A percentile compares a stretch with the other conserved stretches of the same genome.
Evolutionary conservation across 2,329 filamentous ascomycete species (phyloP).

Genomic region (Ophiostoma fasciatum): DNA sequence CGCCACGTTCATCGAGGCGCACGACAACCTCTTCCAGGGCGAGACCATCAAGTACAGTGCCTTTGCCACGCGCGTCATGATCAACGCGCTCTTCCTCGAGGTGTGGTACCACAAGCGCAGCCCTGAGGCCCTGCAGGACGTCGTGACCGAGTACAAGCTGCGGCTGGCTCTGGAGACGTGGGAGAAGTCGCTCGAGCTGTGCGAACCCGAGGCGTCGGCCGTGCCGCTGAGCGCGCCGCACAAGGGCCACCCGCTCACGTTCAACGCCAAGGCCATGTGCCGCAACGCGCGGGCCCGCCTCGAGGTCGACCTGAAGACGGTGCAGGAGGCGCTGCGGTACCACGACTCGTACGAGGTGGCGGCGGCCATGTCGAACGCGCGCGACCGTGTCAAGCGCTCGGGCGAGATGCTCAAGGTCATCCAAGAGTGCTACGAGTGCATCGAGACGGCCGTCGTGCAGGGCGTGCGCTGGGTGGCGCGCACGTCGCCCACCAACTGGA

Average conservation of each 20-base stretch:
- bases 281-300: constrained; percentile 84
- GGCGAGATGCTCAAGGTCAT: constrained; percentile 98
- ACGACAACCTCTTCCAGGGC: constrained; percentile 90
- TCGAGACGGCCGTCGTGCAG: constrained; percentile 87
- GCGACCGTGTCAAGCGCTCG: constrained; percentile 86
- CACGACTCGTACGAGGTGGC: constrained; percentile 96
- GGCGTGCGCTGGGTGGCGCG: constrained; percentile 97
- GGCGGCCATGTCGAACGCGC: constrained; percentile 86
- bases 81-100: constrained; percentile 94
- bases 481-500: constrained; percentile 97
- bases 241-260: constrained; percentile 89
- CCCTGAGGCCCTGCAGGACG: constrained; percentile 91
- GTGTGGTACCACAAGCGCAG: constrained; percentile 99
- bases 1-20: constrained; percentile 83
- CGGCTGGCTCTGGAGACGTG: constrained; percentile 93
- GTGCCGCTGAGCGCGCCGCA: constrained; percentile 88
- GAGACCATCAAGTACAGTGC: constrained; percentile 85
- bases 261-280: constrained; percentile 96
- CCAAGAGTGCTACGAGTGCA: constrained; percentile 92
- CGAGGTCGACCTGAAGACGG: constrained; percentile 86
- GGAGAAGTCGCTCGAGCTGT: constrained; percentile 90
- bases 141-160: constrained; percentile 96
- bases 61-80: constrained; percentile 95
- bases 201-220: constrained; percentile 77
- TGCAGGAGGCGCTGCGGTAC: constrained; percentile 92